Conservation (phyloP, 2,329 filamentous ascomycete species). For the Paecilomyces sp. region DNA sequence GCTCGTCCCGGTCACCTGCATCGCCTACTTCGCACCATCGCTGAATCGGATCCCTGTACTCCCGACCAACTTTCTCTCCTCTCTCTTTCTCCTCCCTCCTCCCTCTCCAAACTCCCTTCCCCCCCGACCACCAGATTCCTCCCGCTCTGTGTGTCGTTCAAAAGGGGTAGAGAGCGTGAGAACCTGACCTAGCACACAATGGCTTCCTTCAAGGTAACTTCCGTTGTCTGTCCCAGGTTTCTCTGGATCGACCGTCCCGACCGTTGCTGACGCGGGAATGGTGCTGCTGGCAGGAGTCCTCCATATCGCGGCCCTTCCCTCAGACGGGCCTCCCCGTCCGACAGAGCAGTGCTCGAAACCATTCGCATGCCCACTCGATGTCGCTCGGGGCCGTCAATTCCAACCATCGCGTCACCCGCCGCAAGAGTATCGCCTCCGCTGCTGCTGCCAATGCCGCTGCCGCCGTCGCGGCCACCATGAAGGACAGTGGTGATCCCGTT, state of each 20-base stretch:
- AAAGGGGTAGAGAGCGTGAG: slow-evolving; percentile 21
- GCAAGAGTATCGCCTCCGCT: slow-evolving; percentile 84
- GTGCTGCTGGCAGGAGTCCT: slow-evolving; percentile 23
- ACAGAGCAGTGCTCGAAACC: slow-evolving; percentile 63
- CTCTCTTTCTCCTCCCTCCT: background rate
- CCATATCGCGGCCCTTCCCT: slow-evolving; percentile 60
- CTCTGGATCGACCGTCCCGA: background rate
- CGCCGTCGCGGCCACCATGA: slow-evolving; percentile 58
- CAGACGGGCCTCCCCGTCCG: slow-evolving; percentile 56
- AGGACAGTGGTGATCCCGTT: slow-evolving; percentile 57
- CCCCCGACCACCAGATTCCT: background rate
- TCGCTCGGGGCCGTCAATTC: slow-evolving; percentile 70
- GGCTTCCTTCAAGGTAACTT: slow-evolving; percentile 34
- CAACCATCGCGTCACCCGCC: slow-evolving; percentile 78
- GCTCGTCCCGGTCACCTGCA: background rate
- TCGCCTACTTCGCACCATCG: slow-evolving; percentile 2
- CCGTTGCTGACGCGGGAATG: slow-evolving; percentile 1
- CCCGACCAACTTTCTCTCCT: slow-evolving; percentile 2
- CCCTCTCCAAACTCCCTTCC: background rate
- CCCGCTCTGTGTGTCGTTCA: slow-evolving; percentile 11
- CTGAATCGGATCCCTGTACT: slow-evolving; percentile 12
- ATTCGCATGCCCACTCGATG: slow-evolving; percentile 63
- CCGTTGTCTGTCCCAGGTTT: background rate
- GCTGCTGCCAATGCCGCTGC: slow-evolving; percentile 66
- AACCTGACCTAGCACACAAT: slow-evolving; percentile 19